These are phyloP conservation scores for Yamadazyma trypodendri DNA, from an alignment of 1,139 yeast genomes.

Conservation along the genomic window DNA sequence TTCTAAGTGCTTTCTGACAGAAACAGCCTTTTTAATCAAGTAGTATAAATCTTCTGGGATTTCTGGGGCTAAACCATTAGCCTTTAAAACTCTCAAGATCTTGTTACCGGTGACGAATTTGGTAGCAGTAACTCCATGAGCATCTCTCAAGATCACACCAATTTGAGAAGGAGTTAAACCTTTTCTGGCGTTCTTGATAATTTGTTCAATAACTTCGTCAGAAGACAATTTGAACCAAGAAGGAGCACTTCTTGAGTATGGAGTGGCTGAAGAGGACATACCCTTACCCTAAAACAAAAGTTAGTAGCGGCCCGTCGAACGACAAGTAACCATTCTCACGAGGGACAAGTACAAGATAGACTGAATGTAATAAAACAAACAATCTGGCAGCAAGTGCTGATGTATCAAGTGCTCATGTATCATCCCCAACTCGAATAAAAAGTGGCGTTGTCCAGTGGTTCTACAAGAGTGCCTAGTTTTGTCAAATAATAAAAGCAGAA, in stretches of 20 bases:
- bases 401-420: too few relatives aligned
- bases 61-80: constrained; percentile 99
- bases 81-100: constrained; percentile 97
- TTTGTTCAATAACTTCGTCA: constrained; percentile 96
- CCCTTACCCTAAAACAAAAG: constrained; percentile 82
- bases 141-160: constrained; percentile 99
- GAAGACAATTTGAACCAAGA: constrained; percentile 98
- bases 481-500: constrained; percentile 16
- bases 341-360: too few relatives aligned
- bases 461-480: constrained; percentile 11
- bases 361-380: too few relatives aligned
- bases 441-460: constrained; percentile 19
- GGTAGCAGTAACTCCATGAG: constrained; percentile 99
- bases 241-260: constrained; percentile 99
- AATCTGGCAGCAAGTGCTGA: too few relatives aligned
- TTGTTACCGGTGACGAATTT: constrained; percentile 99
- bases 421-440: too few relatives aligned
- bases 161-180: constrained; percentile 99
- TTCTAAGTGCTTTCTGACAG: constrained; percentile 99
- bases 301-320: constrained; percentile 26
- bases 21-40: constrained; percentile 98
- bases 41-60: constrained; percentile 99
- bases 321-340: constrained; percentile 5
- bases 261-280: constrained; percentile 98
- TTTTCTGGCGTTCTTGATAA: constrained; percentile 99